Evolutionary conservation across 306 rosid species (phyloP), one percentile per base, ranked within the genome.

Genomic region (Adenanthera pavonina): DNA sequence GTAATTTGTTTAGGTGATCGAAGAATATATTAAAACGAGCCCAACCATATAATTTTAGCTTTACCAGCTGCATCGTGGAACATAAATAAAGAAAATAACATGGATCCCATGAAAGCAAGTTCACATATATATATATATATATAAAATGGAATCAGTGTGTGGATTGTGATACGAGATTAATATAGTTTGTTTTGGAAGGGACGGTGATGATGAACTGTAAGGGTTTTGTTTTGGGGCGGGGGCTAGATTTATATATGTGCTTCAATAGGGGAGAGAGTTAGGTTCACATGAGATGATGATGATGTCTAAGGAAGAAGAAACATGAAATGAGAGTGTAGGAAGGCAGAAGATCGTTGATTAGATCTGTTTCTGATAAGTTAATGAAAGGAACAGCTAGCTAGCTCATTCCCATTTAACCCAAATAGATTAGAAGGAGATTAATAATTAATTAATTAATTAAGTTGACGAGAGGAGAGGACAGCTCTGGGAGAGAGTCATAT

Each of bases 241-340:
- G 1, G 33, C 2, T 4, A 43, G 46, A 46, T 30, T 40, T 3
- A 3, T 3, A 40, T 40, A 40, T 40, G 17, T 54, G 66, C 6
- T 60, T 33, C 33, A 49, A 34, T 16, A 69, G 38, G 66, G 78
- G 3, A 59, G 69, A 73, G 10, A 68, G 34, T 46, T 64, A 72
- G 67, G 77, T 47, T 77, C 77, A 76, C 85, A 79, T 79, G 80
- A 57, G 25, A 84, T 74, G 81, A 74, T 74, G 13, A 20, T 20
- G 49, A 79, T 79, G 87, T 59, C 69, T 68, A 47, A 13, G 68
- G 64, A 60, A 72, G 67, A 74, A 68, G 68, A 79, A 61, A 56
- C 67, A 81, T 48, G 73, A 57, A 52, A 46, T 54, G 69, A 47
- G 62, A 46, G 69, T 44, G 62, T 81, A 75, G 41, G 40, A 51